Percentiles rank a stretch among this genome's conserved stretches.
These are phyloP conservation scores for Sphaerulina vaccinii DNA, from an alignment of 2,329 filamentous ascomycete species.

Conservation along the genomic window DNA sequence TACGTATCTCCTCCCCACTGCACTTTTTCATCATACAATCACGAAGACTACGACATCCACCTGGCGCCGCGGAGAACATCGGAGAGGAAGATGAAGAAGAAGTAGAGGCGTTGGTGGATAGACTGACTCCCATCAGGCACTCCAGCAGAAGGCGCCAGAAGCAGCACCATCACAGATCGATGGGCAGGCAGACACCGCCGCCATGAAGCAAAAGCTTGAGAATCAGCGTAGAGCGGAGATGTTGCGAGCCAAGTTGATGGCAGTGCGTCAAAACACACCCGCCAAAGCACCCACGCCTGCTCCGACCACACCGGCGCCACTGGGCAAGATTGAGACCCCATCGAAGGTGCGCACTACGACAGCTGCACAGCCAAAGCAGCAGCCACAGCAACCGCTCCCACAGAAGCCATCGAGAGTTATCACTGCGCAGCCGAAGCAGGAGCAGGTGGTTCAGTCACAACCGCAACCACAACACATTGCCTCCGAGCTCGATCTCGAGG, in stretches of 20 bases:
- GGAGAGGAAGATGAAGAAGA: neutral
- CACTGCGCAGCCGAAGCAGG: neutral
- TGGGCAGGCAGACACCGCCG: conserved; percentile 5
- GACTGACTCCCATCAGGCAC: conserved; percentile 25
- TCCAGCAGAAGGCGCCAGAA: conserved; percentile 1
- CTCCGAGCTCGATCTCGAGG: conserved; percentile 17
- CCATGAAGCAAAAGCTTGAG: conserved; percentile 27
- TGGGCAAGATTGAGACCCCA: neutral
- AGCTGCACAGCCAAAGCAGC: neutral
- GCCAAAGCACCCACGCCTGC: conserved; percentile 11
- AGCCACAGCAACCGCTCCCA: neutral
- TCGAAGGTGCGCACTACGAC: neutral
- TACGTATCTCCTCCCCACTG: conserved; percentile 12
- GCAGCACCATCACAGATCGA: neutral
- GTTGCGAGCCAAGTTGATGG: conserved; percentile 34
- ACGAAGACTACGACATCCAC: neutral
- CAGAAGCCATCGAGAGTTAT: neutral
- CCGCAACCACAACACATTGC: neutral
- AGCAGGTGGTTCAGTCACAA: neutral
- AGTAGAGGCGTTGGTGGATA: conserved; percentile 5
- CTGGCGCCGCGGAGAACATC: neutral
- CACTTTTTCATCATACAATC: neutral
- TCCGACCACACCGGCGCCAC: neutral
- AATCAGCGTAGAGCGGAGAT: conserved; percentile 35
- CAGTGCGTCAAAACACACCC: conserved; percentile 29